Conservation (phyloP, 306 rosid genomes). For the Prinsepia uniflora region DNA sequence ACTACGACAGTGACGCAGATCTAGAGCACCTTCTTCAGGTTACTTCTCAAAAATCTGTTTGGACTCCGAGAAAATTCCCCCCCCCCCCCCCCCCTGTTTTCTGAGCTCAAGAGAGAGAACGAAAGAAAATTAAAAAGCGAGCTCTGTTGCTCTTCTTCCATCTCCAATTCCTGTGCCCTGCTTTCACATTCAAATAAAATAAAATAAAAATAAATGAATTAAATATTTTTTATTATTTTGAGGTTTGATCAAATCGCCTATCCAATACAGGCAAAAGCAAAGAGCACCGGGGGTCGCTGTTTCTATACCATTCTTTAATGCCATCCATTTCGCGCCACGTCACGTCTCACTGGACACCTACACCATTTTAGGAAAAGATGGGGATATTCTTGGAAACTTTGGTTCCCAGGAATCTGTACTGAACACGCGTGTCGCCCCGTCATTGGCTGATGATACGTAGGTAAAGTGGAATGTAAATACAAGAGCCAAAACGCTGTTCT, state of each 20-base stretch:
- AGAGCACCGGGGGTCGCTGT: conserved; percentile 42
- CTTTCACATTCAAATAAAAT: conserved; percentile 11
- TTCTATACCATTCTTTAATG: conserved; percentile 1
- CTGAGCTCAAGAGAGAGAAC: conserved; percentile 6
- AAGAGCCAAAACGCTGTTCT: conserved; percentile 13
- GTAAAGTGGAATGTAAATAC: conserved; percentile 1
- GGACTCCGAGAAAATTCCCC: conserved; percentile 40
- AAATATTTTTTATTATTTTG: background rate
- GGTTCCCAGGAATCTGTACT: background rate
- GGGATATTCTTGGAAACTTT: conserved; percentile 8
- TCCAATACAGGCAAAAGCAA: conserved; percentile 21
- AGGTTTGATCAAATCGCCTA: conserved; percentile 37
- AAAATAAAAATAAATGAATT: background rate
- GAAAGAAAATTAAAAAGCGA: conserved; percentile 24
- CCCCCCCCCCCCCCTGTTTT: conserved; percentile 10
- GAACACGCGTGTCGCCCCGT: background rate
- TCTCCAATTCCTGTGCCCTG: conserved; percentile 48
- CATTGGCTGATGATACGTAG: background rate
- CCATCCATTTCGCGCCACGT: conserved; percentile 42
- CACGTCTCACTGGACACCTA: conserved; percentile 14
- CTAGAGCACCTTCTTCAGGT: conserved; percentile 23
- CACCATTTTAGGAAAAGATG: conserved; percentile 14
- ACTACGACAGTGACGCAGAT: conserved; percentile 37
- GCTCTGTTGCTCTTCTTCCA: conserved; percentile 29
- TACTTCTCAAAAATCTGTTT: conserved; percentile 15